Evolutionary conservation across 371 early-diverging fungal species (phyloP), one percentile per base, ranked within the genome.

Genomic region (Mucor velutinosus): DNA sequence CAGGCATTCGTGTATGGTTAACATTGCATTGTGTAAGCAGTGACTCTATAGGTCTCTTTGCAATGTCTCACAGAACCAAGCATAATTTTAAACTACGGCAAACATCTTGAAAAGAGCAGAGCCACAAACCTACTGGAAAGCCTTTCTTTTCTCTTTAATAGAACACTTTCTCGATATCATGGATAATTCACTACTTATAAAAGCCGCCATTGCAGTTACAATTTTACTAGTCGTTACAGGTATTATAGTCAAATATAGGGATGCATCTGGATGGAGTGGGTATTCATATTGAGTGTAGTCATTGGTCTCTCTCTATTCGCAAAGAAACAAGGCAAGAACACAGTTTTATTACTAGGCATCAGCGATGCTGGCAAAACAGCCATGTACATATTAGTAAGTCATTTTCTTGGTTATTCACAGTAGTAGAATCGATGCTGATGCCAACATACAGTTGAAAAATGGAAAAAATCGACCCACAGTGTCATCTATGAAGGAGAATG

Each of bases 401-500:
- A 25, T 56, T 14, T 11, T 29, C 17, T 19, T 3, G 4, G 39
- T 37, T 64, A 4, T 37, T 33, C 2, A 12, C 25, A n/a, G 25
- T 25, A n/a, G 25, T 29, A 7, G 19, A 7, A 5, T 35, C 23
- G 8, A 43, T 17, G n/a, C 29, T 29, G 0, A 27, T 35, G 32
- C 25, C 21, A 21, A 19, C 10, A 15, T 30, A n/a, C 19, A 72
- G 91, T 77, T 91, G 55, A 76, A 78, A 35, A 77, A 79, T 72
- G 83, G 81, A 21, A 76, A 85, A 62, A 67, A 66, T 11, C 74
- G 80, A 2, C 70, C 76, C 2, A 92, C 92, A 19, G 86, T 86
- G 5, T 87, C 91, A 1, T 92, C 93, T 2, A 90, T 93, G 86
- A 87, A 87, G 65, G 89, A 91, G 72, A 93, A 93, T 69, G 89